These are phyloP conservation scores for Schrenkiella parvula DNA, from an alignment of 345 rosid genomes.

Conservation along the genomic window DNA sequence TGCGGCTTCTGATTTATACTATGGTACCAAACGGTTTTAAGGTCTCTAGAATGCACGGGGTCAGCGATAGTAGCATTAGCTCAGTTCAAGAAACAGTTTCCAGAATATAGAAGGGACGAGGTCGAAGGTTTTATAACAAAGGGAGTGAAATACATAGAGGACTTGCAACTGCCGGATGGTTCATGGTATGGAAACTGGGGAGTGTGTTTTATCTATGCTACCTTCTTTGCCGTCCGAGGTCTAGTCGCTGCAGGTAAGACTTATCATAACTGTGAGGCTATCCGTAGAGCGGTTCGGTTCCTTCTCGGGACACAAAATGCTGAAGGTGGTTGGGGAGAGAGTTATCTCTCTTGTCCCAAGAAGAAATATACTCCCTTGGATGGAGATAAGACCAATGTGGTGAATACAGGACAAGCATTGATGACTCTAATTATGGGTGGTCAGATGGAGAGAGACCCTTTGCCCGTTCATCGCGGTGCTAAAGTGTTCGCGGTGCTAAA, in stretches of 20 bases:
- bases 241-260: slow-evolving; percentile 46
- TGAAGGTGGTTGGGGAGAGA: slow-evolving; percentile 76
- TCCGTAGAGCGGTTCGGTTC: slow-evolving; percentile 51
- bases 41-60: slow-evolving; percentile 59
- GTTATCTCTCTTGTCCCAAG: slow-evolving; percentile 50
- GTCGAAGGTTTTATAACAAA: slow-evolving; percentile 42
- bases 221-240: slow-evolving; percentile 53
- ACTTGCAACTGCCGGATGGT: slow-evolving; percentile 48
- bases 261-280: slow-evolving; percentile 27
- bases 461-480: slow-evolving; percentile 13
- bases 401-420: slow-evolving; percentile 17
- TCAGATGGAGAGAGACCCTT: slow-evolving; percentile 28
- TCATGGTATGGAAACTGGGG: slow-evolving; percentile 82
- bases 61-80: slow-evolving; percentile 27
- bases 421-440: slow-evolving; percentile 9
- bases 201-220: slow-evolving; percentile 56
- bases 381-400: not conserved
- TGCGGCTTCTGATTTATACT: not conserved
- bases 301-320: slow-evolving; percentile 44
- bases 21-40: not conserved
- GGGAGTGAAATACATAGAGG: slow-evolving; percentile 42
- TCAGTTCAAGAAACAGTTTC: slow-evolving; percentile 43
- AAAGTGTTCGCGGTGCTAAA: too few species aligned
- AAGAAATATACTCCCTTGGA: slow-evolving; percentile 31
- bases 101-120: slow-evolving; percentile 45